Base-by-base conservation (phyloP, 108 stramenopile genomes). In the Fragilaria radians region DNA sequence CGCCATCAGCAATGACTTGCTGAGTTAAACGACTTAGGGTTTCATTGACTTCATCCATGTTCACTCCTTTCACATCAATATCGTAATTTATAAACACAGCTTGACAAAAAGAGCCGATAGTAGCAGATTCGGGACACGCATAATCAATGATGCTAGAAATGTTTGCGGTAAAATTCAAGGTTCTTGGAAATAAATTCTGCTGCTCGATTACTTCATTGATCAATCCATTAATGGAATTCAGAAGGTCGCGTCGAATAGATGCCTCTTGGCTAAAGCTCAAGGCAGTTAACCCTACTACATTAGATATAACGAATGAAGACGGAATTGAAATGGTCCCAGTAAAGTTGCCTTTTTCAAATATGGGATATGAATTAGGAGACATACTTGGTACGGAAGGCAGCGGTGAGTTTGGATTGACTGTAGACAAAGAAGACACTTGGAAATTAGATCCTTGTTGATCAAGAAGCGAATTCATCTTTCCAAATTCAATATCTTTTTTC, bases 271-370 rank as follows among this genome's bases (percentile, higher is more conserved):
- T 14, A 11, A 42, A 14, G 7, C 36, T 14, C 14, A 14, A 11
- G 11, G 55, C 55, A 22, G 55, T 57, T 19, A 57, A 19, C 1
- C 55, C 55, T 23, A 27, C 55, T n/a, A 21, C 11, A 34, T 57
- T 57, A 19, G 32, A 57, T 19, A 57, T 57, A 1, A 34, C 2
- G 34, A 57, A 57, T 27, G 55, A 21, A 3, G 55, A 51, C 22
- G 50, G 23, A 51, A 51, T 51, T 9, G 50, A 19, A 19, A 51
- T 9, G 24, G 7, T 25, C 17, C 50, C 50, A 7, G 50, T 51
- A 51, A 51, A 51, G 50, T 42, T 42, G n/a, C n/a, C n/a, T n/a
- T n/a, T n/a, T n/a, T n/a, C n/a, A n/a, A n/a, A n/a, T n/a, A n/a
- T n/a, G n/a, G n/a, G n/a, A n/a, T n/a, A n/a, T n/a, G n/a, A n/a